Evolutionary conservation across 345 rosid genomes (phyloP), one percentile per base, ranked within the genome.

Genomic region (Moricandia arvensis): DNA sequence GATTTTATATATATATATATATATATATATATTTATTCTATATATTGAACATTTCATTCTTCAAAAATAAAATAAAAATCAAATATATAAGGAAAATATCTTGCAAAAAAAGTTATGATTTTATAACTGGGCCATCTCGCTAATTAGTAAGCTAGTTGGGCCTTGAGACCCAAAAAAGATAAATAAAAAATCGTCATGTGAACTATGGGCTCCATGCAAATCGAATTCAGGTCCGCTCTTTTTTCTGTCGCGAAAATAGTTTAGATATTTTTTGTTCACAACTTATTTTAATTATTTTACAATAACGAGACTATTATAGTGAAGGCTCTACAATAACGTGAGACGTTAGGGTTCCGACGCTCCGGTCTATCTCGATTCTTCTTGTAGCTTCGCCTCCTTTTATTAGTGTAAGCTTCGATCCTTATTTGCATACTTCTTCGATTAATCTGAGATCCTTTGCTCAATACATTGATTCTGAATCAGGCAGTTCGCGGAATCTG

Each of bases 341-440:
- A 55, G 47, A 37, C 68, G 76, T 47, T 77, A 71, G 80, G 80
- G 80, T 71, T 66, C 70, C 72, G 76, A 34, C 68, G 68, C 27
- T 77, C 37, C 29, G 30, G 55, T 43, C 8, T 59, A 33, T 64
- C 75, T 59, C 43, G 71, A 77, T 65, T 71, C 72, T 45, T 38
- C 75, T 41, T 1, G 10, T 53, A 69, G 24, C 63, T 68, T 77
- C 76, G 53, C 38, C 54, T 26, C 71, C 15, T 75, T 15, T 65
- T 34, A 45, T 45, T 57, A 24, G 8, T 70, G 72, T 71, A 64
- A 77, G 80, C 17, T 77, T 12, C 2, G 4, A 7, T 4, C 6
- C 1, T 13, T 69, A 5, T 64, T 63, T 18, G 4, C 8, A 11
- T 21, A 31, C 30, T 24, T 1, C 34, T 77, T 27, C 24, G 12